These are phyloP conservation scores for Auricularia heimuer DNA, from an alignment of 768 basidiomycete species.

Conservation along the genomic window DNA sequence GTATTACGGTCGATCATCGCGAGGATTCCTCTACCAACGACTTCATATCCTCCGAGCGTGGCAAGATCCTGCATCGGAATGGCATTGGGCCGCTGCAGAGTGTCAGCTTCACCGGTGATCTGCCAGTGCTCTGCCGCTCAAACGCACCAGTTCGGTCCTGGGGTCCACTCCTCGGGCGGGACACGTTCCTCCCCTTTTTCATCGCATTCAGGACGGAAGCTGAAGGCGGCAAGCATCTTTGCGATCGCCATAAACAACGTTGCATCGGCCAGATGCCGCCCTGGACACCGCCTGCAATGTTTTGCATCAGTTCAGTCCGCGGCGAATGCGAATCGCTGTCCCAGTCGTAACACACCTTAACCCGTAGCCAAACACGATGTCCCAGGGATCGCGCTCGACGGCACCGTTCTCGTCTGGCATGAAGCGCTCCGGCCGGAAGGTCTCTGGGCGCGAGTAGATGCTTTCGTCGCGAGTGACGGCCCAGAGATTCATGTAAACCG, in stretches of 20 bases:
- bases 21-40: no score
- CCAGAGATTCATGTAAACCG: constrained; percentile 1
- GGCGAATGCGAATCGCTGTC: not conserved
- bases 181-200: not conserved
- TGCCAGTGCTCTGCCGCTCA: not conserved
- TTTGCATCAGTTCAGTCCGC: not conserved
- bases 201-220: not conserved
- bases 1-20: no score
- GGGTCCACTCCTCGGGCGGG: not conserved
- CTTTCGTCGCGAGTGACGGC: constrained; percentile 1
- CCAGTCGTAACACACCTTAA: not conserved
- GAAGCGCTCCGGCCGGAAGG: constrained; percentile 4
- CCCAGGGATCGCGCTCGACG: not conserved
- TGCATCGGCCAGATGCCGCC: constrained; percentile 7
- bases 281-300: constrained; percentile 7
- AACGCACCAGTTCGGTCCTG: not conserved
- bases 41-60: no score
- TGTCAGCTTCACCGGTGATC: not conserved
- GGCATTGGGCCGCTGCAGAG: not conserved
- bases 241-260: constrained; percentile 8
- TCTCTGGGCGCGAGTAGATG: not conserved
- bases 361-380: constrained; percentile 5
- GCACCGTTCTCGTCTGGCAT: not conserved
- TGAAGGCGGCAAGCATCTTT: constrained; percentile 1
- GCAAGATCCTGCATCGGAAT: not conserved